Percentiles rank a stretch among this genome's conserved stretches.
phyloP scores from a whole-genome alignment of 306 rosid genomes.

The Corylus americana region DNA sequence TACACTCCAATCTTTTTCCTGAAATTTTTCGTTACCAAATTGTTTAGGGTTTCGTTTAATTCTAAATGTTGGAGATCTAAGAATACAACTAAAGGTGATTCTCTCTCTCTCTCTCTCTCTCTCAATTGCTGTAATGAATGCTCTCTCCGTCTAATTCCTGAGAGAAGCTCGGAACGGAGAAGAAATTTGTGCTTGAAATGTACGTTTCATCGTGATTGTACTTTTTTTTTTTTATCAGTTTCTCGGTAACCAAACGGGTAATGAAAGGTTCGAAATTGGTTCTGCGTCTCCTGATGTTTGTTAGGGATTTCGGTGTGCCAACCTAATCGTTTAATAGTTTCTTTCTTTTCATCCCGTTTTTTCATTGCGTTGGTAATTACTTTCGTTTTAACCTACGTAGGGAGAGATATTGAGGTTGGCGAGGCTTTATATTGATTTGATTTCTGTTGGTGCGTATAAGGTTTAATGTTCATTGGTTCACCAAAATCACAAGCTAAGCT shows the following conservation, averaged over 20 bases:
- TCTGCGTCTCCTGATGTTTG: not conserved
- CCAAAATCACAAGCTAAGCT: not conserved
- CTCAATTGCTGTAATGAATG: not conserved
- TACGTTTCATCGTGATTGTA: not conserved
- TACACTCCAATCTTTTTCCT: not conserved
- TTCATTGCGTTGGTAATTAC: not conserved
- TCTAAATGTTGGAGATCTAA: not conserved
- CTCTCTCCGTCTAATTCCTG: not conserved
- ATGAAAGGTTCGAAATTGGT: constrained; percentile 4
- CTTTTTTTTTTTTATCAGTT: not conserved
- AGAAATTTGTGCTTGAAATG: constrained; percentile 1
- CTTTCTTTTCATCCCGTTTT: not conserved
- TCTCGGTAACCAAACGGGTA: not conserved
- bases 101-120: no score
- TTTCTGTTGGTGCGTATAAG: not conserved
- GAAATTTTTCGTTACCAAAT: not conserved
- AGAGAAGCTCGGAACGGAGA: not conserved
- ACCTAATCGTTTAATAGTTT: not conserved
- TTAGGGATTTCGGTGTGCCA: not conserved
- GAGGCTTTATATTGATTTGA: not conserved
- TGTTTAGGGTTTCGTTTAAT: not conserved
- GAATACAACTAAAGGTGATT: constrained; percentile 12
- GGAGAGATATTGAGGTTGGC: not conserved
- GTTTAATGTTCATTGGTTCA: not conserved
- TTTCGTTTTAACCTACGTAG: no score